Evolutionary conservation across 2,329 filamentous ascomycete genomes (phyloP).

Genomic region (Cytospora mali): DNA sequence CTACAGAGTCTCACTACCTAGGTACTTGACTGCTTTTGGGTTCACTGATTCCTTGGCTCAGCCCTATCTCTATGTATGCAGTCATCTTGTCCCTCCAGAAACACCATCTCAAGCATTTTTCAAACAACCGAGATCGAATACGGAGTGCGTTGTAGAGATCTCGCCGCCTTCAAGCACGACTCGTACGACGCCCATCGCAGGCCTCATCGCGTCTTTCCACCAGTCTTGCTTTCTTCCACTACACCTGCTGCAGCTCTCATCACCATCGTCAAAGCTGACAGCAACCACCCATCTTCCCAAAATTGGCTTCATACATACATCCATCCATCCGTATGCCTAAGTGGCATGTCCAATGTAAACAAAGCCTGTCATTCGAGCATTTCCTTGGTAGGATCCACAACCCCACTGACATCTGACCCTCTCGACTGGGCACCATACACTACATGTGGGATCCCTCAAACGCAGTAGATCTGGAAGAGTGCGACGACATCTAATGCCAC

Average conservation of each 20-base stretch:
- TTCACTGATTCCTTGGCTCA: conserved; percentile 18
- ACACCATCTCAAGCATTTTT: not conserved
- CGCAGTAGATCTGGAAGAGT: not conserved
- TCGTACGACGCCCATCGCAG: not conserved
- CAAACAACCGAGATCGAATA: not conserved
- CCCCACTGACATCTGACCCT: not conserved
- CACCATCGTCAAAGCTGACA: not conserved
- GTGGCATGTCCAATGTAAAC: not conserved
- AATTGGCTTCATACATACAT: not conserved
- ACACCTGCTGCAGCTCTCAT: conserved; percentile 5
- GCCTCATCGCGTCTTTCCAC: conserved; percentile 15
- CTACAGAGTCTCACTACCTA: conserved; percentile 1
- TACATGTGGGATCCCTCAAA: not conserved
- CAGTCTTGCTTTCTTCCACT: conserved; percentile 1
- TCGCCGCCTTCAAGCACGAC: not conserved
- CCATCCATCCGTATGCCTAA: not conserved
- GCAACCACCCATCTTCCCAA: too few species aligned
- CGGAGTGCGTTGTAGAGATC: not conserved
- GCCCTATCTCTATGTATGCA: conserved; percentile 25
- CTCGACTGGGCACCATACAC: not conserved
- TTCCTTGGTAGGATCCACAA: not conserved
- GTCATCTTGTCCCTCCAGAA: conserved; percentile 9
- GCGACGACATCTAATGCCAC: not conserved
- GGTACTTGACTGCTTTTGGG: too few species aligned
- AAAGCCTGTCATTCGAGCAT: not conserved